Evolutionary conservation across 441 rosid species (phyloP).

Genomic region (Pelargonium citronellum): DNA sequence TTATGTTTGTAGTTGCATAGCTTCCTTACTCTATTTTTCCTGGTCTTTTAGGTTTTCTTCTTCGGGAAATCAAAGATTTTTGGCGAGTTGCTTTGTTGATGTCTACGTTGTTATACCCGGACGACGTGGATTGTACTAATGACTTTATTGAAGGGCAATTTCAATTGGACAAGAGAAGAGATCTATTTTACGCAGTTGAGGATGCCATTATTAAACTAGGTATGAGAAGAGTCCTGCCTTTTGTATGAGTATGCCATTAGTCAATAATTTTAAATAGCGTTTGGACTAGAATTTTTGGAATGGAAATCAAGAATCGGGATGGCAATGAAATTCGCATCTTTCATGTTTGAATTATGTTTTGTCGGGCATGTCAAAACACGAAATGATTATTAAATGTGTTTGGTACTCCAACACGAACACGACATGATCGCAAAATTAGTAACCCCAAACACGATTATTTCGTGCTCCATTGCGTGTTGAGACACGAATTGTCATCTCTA

Average conservation of each 20-base stretch:
- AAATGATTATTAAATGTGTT: too few relatives aligned
- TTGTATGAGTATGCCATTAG: neutral
- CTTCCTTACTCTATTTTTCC: conserved; percentile 14
- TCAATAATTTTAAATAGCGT: neutral
- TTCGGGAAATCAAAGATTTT: conserved; percentile 70
- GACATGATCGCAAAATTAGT: too few relatives aligned
- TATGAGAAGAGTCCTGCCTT: conserved; percentile 18
- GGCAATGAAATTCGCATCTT: too few relatives aligned
- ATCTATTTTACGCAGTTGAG: conserved; percentile 48
- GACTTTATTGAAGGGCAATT: conserved; percentile 33
- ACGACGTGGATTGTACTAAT: conserved; percentile 30
- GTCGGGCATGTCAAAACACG: too few relatives aligned
- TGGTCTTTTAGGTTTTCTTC: conserved; percentile 51
- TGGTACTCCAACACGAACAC: too few relatives aligned
- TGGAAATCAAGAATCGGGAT: too few relatives aligned
- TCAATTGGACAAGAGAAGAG: conserved; percentile 46
- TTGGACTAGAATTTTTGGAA: too few relatives aligned
- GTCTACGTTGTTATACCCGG: conserved; percentile 51
- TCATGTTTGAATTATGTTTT: too few relatives aligned
- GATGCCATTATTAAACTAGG: conserved; percentile 53
- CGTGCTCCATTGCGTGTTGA: too few relatives aligned
- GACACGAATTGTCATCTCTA: too few relatives aligned
- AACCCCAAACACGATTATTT: too few relatives aligned
- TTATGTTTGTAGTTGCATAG: neutral
- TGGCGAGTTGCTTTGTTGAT: conserved; percentile 80